Percentiles rank a stretch among this genome's conserved stretches.
phyloP scores from a whole-genome alignment of 305 asterid genomes.

The Withania somnifera region DNA sequence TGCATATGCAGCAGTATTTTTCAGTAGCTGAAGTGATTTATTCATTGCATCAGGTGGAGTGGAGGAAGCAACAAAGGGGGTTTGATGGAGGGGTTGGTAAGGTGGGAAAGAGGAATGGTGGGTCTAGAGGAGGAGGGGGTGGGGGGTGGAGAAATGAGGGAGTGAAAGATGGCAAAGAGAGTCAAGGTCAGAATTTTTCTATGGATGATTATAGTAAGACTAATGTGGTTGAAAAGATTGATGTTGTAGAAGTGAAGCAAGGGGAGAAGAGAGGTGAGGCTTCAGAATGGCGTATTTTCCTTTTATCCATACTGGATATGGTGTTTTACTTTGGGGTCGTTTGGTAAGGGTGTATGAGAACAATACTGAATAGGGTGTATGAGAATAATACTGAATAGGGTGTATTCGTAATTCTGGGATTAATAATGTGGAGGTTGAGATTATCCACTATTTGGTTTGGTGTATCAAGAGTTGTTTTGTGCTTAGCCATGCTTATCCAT shows the following conservation, averaged over 20 bases:
- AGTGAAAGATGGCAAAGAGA: slow-evolving; percentile 3
- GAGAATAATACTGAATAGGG: too few species aligned
- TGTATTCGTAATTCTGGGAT: too few species aligned
- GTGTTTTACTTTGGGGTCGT: background rate
- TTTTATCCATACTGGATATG: background rate
- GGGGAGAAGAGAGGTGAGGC: slow-evolving; percentile 38
- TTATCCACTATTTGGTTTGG: too few species aligned
- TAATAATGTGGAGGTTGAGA: too few species aligned
- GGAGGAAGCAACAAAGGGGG: slow-evolving; percentile 50
- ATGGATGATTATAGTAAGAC: background rate
- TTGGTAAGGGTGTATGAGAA: too few species aligned
- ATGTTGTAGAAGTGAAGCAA: slow-evolving; percentile 27
- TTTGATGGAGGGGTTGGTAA: slow-evolving; percentile 34
- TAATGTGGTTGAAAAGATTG: slow-evolving; percentile 15
- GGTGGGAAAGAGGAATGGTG: slow-evolving; percentile 39
- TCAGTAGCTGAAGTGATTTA: slow-evolving; percentile 64
- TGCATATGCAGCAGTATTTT: slow-evolving; percentile 91
- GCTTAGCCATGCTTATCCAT: too few species aligned
- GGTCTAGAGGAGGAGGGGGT: slow-evolving; percentile 23
- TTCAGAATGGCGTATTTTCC: background rate
- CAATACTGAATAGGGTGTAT: too few species aligned
- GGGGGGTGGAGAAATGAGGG: slow-evolving; percentile 27
- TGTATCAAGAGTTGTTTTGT: too few species aligned
- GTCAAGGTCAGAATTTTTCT: background rate
- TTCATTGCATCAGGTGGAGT: slow-evolving; percentile 64